Base-by-base conservation (phyloP, 2,329 filamentous ascomycete genomes). In the Tympanopsis confertula region DNA sequence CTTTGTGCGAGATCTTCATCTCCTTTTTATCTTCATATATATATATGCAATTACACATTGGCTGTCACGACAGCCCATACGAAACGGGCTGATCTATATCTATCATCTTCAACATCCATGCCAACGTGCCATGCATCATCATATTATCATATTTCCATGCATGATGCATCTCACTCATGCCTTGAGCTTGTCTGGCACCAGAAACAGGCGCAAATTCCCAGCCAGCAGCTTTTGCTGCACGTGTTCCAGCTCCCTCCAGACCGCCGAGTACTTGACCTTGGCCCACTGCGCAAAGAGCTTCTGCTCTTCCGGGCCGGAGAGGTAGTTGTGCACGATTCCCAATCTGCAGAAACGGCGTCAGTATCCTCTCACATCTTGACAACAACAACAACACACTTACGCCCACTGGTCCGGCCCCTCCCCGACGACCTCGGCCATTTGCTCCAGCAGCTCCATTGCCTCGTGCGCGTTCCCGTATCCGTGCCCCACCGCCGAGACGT, bases 241-340 rank as follows among this genome's bases (percentile, higher is more conserved):
- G 44, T 64, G 65, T 47, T 74, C 68, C 42, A 94, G 55, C 46
- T 79, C 68, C 10, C 60, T 61, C 87, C 86, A 94, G 4, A 73
- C 60, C 7, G 71, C 65, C 0, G 82, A 77, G 55, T 85, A 86
- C 32, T 71, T 68, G 36, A 71, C 58, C 47, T 71, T 70, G 2
- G 82, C 82, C 86, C 86, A 94, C 13, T 69, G 62, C 52, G 87
- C 78, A 40, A 93, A 80, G 26, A 75, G 64, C 4, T 69, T 63
- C 55, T 91, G 86, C 49, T 76, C 69, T 38, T 70, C 68, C 41
- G 71, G 69, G 41, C 71, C 74, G 2, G 74, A 77, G 3, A 86
- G 69, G 7, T 76, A 79, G 48, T 89, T 91, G 56, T 85, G 86
- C 41, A 86, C 68, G 19, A 80, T 72, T 13, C 79, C 86, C 35